phyloP scores from a whole-genome alignment of 116 monocot genomes.

The Dioscorea cayenensis region DNA sequence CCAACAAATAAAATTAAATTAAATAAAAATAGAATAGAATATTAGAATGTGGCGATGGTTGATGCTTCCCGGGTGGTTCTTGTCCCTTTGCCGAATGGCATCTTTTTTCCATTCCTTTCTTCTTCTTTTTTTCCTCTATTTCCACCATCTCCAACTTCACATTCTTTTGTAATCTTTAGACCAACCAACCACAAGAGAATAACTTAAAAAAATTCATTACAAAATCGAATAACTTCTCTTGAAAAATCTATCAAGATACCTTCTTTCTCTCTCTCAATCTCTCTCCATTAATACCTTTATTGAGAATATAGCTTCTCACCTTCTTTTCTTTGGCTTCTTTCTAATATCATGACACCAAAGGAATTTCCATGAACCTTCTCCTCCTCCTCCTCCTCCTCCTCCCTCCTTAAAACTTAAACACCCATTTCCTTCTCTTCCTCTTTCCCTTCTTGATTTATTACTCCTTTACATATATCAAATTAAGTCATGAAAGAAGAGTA shows the following conservation, averaged over 20 bases:
- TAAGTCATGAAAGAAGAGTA: background rate
- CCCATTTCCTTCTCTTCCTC: background rate
- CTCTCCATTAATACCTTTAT: background rate
- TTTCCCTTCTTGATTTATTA: background rate
- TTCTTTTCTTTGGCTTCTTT: conserved; percentile 1
- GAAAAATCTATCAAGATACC: background rate
- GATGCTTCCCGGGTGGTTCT: background rate
- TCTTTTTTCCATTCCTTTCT: conserved; percentile 3
- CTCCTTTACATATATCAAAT: background rate
- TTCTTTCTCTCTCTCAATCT: background rate
- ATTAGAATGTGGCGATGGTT: background rate
- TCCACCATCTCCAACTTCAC: conserved; percentile 1
- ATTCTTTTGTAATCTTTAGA: background rate
- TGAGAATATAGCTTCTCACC: background rate
- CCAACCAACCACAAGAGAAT: background rate
- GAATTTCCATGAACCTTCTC: background rate
- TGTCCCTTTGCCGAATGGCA: background rate
- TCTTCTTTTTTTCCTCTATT: background rate
- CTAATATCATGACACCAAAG: background rate
- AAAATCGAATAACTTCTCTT: background rate
- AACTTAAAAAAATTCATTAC: background rate
- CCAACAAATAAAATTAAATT: background rate
- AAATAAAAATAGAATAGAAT: background rate
- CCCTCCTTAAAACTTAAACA: background rate
- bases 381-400: background rate